Evolutionary conservation across 768 basidiomycete species (phyloP).

Genomic region (Psilocybe tampanensis): DNA sequence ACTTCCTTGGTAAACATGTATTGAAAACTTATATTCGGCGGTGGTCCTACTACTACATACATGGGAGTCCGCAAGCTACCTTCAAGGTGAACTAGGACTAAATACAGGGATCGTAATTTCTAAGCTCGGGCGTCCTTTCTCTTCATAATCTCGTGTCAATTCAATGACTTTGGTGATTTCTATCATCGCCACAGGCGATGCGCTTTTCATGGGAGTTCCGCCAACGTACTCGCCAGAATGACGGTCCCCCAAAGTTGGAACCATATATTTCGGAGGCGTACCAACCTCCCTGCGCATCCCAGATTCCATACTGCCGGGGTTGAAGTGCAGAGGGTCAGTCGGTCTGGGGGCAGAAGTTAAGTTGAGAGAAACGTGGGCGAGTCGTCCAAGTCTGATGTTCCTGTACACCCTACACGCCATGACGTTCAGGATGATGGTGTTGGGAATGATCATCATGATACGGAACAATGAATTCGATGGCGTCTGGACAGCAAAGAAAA

Average conservation of each 20-base stretch:
- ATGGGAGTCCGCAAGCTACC: too few species aligned
- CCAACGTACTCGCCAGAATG: not conserved
- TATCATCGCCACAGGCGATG: not conserved
- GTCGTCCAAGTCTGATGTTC: constrained; percentile 2
- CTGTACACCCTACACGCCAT: constrained; percentile 13
- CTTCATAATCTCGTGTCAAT: not conserved
- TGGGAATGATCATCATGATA: constrained; percentile 12
- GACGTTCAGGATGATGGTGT: constrained; percentile 11
- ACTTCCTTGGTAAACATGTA: constrained; percentile 31
- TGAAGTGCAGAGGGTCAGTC: not conserved
- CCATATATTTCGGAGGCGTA: not conserved
- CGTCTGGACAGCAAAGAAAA: constrained; percentile 6
- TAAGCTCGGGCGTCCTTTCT: too few species aligned
- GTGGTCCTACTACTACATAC: not conserved
- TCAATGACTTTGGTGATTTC: not conserved
- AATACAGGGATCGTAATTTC: not conserved
- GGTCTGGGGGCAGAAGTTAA: not conserved
- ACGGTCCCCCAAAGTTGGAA: not conserved
- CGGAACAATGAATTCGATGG: constrained; percentile 8
- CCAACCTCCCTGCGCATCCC: not conserved
- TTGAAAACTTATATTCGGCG: not conserved
- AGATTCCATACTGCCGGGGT: not conserved
- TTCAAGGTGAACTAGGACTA: too few species aligned
- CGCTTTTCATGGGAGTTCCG: not conserved
- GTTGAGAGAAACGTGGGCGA: not conserved